Percentiles rank a stretch among this genome's conserved stretches.
Conservation (phyloP, 495 filamentous ascomycete species). For the Daldinia bambusicola region DNA sequence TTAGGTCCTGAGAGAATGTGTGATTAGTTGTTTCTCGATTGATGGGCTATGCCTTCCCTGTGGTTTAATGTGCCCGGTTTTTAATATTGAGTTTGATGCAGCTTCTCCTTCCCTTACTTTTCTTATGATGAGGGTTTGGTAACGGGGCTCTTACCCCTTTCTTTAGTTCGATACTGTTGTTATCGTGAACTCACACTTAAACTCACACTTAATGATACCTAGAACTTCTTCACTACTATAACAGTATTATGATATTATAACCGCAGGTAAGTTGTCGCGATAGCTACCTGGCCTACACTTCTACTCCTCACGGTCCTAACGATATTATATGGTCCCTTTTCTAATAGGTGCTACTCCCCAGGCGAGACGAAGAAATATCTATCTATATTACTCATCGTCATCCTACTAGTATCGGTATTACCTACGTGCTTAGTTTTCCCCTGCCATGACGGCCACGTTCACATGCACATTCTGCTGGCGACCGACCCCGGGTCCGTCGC, state of each 20-base stretch:
- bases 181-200: not conserved
- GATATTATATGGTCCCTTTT: constrained; percentile 3
- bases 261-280: constrained; percentile 1
- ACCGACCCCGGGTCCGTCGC: constrained; percentile 37
- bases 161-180: not conserved
- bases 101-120: not conserved
- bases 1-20: not conserved
- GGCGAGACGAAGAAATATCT: not conserved
- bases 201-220: constrained; percentile 10
- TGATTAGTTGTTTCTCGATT: not conserved
- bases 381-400: not conserved
- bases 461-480: constrained; percentile 62
- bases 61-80: not conserved
- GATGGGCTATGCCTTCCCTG: not conserved
- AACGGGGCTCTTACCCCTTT: not conserved
- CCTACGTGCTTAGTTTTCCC: too few relatives aligned
- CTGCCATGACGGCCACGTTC: constrained; percentile 39
- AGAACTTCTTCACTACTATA: not conserved
- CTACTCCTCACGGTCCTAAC: too few relatives aligned
- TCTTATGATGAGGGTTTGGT: not conserved
- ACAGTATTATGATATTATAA: not conserved
- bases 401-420: not conserved
- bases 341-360: not conserved
- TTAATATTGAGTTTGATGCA: not conserved
- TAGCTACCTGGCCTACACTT: not conserved